phyloP scores from a whole-genome alignment of 352 stramenopile genomes.

The Globisporangium echinulatum region DNA sequence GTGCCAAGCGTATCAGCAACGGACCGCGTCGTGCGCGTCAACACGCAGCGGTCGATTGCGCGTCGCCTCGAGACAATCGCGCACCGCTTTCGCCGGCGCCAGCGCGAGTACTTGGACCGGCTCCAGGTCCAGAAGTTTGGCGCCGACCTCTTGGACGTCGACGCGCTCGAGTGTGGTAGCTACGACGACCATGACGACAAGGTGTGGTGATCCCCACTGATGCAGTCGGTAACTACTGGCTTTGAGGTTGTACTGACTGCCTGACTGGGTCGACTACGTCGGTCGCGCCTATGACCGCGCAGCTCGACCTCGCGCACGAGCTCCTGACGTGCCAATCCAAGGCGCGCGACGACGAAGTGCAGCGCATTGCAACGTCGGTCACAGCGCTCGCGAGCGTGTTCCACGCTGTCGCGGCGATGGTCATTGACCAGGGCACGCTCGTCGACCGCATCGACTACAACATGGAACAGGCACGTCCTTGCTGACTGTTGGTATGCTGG shows the following conservation, averaged over 20 bases:
- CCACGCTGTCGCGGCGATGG: constrained; percentile 76
- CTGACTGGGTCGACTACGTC: too few relatives aligned
- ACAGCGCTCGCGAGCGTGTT: constrained; percentile 62
- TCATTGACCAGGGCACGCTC: constrained; percentile 77
- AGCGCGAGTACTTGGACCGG: constrained; percentile 68
- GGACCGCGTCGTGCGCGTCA: constrained; percentile 52
- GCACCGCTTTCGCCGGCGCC: constrained; percentile 46
- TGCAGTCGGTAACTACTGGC: too few relatives aligned
- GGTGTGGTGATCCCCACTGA: background rate
- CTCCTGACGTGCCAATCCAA: constrained; percentile 41
- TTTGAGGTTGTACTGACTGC: too few relatives aligned
- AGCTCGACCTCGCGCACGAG: constrained; percentile 24
- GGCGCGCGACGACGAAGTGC: constrained; percentile 66
- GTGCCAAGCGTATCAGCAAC: constrained; percentile 36
- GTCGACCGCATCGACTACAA: constrained; percentile 87
- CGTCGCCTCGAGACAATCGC: constrained; percentile 57
- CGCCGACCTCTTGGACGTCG: constrained; percentile 52
- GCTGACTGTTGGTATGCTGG: background rate
- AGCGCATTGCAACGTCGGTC: constrained; percentile 70
- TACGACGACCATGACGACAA: background rate
- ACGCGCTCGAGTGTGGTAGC: constrained; percentile 12
- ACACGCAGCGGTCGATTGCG: constrained; percentile 65
- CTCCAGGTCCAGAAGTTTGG: constrained; percentile 72
- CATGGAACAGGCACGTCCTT: constrained; percentile 60
- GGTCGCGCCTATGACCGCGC: constrained; percentile 7